Conservation (phyloP, 2,329 filamentous ascomycete species). For the Xylariaceae sp. region DNA sequence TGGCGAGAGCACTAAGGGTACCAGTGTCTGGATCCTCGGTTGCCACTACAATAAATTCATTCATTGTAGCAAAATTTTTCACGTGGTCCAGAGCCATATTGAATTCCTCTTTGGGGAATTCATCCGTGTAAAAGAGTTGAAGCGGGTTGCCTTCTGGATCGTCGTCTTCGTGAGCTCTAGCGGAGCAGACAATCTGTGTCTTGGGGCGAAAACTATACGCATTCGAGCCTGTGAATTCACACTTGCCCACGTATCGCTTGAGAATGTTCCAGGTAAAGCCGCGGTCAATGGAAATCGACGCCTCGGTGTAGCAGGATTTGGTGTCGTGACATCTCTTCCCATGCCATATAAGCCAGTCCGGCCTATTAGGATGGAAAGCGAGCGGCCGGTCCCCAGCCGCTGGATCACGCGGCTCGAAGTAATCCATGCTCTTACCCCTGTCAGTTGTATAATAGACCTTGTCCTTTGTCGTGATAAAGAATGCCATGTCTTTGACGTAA, state of each 20-base stretch:
- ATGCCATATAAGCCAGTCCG: slow-evolving; percentile 90
- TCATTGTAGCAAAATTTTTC: slow-evolving; percentile 87
- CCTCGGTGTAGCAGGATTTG: slow-evolving; percentile 62
- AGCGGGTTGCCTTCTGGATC: slow-evolving; percentile 56
- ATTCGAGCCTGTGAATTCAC: slow-evolving; percentile 75
- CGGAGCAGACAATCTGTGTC: slow-evolving; percentile 59
- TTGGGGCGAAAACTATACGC: slow-evolving; percentile 50
- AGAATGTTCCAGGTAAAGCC: slow-evolving; percentile 77
- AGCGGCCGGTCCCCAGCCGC: slow-evolving; percentile 44
- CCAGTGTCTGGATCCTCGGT: slow-evolving; percentile 64
- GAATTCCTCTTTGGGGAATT: slow-evolving; percentile 68
- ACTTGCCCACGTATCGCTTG: slow-evolving; percentile 70
- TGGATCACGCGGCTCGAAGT: slow-evolving; percentile 66
- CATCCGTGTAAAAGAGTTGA: slow-evolving; percentile 71
- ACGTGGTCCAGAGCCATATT: slow-evolving; percentile 65
- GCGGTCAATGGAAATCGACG: slow-evolving; percentile 74
- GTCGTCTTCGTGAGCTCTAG: slow-evolving; percentile 61
- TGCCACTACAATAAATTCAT: slow-evolving; percentile 91
- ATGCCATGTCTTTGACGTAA: slow-evolving; percentile 80
- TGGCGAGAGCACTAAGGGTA: slow-evolving; percentile 73
- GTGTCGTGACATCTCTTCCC: slow-evolving; percentile 64
- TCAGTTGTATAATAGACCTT: slow-evolving; percentile 80
- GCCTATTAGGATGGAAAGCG: slow-evolving; percentile 78
- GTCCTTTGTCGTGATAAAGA: slow-evolving; percentile 67
- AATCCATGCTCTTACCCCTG: slow-evolving; percentile 68